phyloP scores from a whole-genome alignment of 2,329 filamentous ascomycete genomes.

The Fusarium nygamai region DNA sequence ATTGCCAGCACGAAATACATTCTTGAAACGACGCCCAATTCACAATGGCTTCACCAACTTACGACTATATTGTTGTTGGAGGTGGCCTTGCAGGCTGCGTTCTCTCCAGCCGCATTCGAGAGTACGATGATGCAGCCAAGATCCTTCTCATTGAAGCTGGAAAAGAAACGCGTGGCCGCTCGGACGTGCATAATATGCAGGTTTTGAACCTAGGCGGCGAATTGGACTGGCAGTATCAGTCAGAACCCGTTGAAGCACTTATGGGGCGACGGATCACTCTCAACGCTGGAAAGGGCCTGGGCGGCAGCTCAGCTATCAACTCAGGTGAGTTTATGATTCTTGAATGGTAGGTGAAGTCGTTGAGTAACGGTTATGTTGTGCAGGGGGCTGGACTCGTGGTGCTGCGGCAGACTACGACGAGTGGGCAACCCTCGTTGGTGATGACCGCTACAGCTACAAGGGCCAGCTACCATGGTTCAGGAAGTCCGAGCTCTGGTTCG shows the following conservation, averaged over 20 bases:
- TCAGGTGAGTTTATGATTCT: slow-evolving; percentile 35
- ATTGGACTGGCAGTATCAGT: slow-evolving; percentile 50
- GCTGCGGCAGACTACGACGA: slow-evolving; percentile 56
- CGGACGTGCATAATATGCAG: slow-evolving; percentile 34
- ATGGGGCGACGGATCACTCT: slow-evolving; percentile 39
- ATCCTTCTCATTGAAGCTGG: slow-evolving; percentile 54
- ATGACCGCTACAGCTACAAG: slow-evolving; percentile 57
- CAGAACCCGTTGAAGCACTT: slow-evolving; percentile 43
- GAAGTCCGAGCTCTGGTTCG: slow-evolving; percentile 50
- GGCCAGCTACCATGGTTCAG: slow-evolving; percentile 58
- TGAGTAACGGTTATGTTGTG: not conserved
- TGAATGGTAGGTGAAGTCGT: accelerated
- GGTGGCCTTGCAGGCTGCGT: slow-evolving; percentile 49
- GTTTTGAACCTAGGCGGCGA: slow-evolving; percentile 43
- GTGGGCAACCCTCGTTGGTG: slow-evolving; percentile 50
- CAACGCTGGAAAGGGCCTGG: slow-evolving; percentile 52
- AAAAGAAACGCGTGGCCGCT: slow-evolving; percentile 34
- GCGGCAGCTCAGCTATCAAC: slow-evolving; percentile 54
- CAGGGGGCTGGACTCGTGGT: slow-evolving; percentile 56
- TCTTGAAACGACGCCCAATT: accelerated
- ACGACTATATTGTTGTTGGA: slow-evolving; percentile 47
- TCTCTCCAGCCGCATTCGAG: slow-evolving; percentile 45
- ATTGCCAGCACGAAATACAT: not conserved
- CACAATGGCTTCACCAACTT: slow-evolving; percentile 3
- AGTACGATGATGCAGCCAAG: slow-evolving; percentile 33